These are phyloP conservation scores for Neofusicoccum umdonicola DNA, from an alignment of 2,329 filamentous ascomycete genomes.

Conservation along the genomic window DNA sequence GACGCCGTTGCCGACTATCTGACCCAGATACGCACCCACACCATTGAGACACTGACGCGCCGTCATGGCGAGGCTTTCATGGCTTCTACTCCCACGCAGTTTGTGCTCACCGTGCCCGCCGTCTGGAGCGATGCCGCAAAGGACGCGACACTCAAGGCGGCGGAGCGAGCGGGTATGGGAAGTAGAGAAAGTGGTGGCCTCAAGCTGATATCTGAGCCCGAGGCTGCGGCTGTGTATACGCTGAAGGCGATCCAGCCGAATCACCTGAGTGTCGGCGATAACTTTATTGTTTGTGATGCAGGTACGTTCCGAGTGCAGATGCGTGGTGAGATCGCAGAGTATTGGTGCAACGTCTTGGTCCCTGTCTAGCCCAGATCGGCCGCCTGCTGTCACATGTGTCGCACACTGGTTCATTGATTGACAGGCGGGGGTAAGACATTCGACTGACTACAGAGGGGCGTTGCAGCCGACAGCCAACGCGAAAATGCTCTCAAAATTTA, in stretches of 20 bases:
- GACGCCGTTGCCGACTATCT: slow-evolving; percentile 79
- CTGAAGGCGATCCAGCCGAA: slow-evolving; percentile 77
- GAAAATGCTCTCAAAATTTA: no score
- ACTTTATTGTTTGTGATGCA: slow-evolving; percentile 59
- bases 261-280: slow-evolving; percentile 65
- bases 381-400: no score
- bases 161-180: slow-evolving; percentile 76
- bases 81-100: slow-evolving; percentile 71
- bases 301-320: slow-evolving; percentile 25
- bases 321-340: no score
- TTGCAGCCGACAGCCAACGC: no score
- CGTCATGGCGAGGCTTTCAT: slow-evolving; percentile 78
- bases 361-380: no score
- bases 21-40: slow-evolving; percentile 72
- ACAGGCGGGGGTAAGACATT: no score
- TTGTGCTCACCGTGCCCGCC: slow-evolving; percentile 77
- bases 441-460: no score
- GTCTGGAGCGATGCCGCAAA: slow-evolving; percentile 87
- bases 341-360: no score
- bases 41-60: slow-evolving; percentile 71
- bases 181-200: slow-evolving; percentile 57
- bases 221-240: slow-evolving; percentile 77
- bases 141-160: slow-evolving; percentile 74
- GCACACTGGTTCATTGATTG: no score
- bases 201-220: slow-evolving; percentile 77